Evolutionary conservation across 2,329 filamentous ascomycete genomes (phyloP).

Genomic region (Cryphonectria nitschkei): DNA sequence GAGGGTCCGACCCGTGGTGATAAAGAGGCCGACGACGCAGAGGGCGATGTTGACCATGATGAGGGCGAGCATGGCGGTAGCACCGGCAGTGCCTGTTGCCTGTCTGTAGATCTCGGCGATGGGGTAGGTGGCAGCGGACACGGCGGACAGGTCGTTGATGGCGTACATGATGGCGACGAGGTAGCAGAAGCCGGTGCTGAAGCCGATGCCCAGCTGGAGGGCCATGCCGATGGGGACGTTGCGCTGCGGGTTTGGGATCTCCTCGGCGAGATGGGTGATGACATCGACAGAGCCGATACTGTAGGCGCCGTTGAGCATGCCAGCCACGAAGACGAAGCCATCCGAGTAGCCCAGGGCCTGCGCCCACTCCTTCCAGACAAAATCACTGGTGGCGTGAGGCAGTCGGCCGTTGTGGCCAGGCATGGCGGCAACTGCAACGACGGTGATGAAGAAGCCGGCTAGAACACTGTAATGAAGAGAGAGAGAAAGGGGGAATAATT

Average conservation of each 20-base stretch:
- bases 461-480: conserved; percentile 42
- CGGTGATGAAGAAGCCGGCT: conserved; percentile 56
- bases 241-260: conserved; percentile 56
- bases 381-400: conserved; percentile 39
- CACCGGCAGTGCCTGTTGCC: conserved; percentile 56
- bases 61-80: conserved; percentile 52
- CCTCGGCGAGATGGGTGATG: conserved; percentile 67
- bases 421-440: conserved; percentile 60
- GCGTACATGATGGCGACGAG: conserved; percentile 60
- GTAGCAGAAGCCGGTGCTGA: conserved; percentile 56
- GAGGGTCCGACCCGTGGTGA: conserved; percentile 45
- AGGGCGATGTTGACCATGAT: conserved; percentile 44
- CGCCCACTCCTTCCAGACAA: conserved; percentile 47
- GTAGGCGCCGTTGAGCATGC: conserved; percentile 67
- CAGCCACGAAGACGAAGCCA: conserved; percentile 46
- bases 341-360: conserved; percentile 45
- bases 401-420: conserved; percentile 39
- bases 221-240: conserved; percentile 59
- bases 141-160: conserved; percentile 59
- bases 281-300: conserved; percentile 69
- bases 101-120: conserved; percentile 69
- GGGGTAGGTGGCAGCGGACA: conserved; percentile 58
- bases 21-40: conserved; percentile 42
- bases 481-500: not conserved
- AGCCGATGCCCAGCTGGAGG: conserved; percentile 54